phyloP scores from a whole-genome alignment of 352 stramenopile species.

The Blastocystis sp. region DNA sequence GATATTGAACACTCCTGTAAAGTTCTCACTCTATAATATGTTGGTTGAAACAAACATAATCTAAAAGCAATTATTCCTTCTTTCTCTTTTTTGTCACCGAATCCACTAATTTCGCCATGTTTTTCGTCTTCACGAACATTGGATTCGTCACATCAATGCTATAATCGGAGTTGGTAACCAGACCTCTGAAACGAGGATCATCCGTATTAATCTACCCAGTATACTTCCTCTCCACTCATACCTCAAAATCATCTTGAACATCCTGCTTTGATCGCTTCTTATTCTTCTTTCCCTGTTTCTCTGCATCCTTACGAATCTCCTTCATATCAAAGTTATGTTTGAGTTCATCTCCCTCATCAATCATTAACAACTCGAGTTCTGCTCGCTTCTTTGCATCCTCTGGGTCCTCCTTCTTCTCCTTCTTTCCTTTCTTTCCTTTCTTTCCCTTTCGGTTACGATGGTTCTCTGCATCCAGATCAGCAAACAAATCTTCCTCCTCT shows the following conservation, averaged over 20 bases:
- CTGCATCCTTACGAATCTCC: neutral
- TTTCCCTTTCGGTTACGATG: neutral
- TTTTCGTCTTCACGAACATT: constrained; percentile 44
- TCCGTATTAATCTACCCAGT: constrained; percentile 20
- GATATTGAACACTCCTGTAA: neutral
- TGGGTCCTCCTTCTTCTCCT: neutral
- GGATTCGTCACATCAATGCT: constrained; percentile 57
- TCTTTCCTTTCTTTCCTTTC: constrained; percentile 26
- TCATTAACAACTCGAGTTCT: constrained; percentile 52
- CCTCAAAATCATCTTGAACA: constrained; percentile 49
- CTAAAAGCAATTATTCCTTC: constrained; percentile 54
- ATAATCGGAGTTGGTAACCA: constrained; percentile 44
- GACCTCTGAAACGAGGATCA: constrained; percentile 5
- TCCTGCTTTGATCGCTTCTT: constrained; percentile 2
- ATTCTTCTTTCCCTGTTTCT: constrained; percentile 29
- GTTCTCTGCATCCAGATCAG: constrained; percentile 10
- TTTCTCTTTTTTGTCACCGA: constrained; percentile 39
- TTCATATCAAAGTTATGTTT: constrained; percentile 52
- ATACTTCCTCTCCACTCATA: neutral
- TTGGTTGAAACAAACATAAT: neutral
- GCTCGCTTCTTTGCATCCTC: constrained; percentile 19
- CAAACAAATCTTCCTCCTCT: neutral
- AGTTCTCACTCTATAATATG: neutral
- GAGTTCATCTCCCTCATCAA: constrained; percentile 29
- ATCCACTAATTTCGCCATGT: constrained; percentile 53